Base-by-base conservation (phyloP, 2,329 filamentous ascomycete species). In the Fusarium caatingaense region DNA sequence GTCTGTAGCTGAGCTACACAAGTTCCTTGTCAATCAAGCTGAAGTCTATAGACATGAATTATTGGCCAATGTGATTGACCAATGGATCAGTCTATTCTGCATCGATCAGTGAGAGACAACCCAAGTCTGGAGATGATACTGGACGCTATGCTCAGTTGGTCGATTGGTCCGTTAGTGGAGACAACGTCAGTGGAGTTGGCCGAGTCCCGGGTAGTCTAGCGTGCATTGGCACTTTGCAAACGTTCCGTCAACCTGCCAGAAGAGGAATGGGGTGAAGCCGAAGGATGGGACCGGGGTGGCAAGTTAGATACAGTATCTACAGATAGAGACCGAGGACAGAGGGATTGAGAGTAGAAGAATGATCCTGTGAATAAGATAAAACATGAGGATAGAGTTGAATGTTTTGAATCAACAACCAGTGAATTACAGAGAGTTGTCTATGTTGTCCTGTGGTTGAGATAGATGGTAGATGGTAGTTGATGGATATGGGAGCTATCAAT, bases 191-290 rank as follows among this genome's bases (percentile, higher is more conserved):
- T 64, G 60, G 61, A 58, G 60, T 30, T 42, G 20, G 20, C 25
- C 65, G 65, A 63, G 62, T 50, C 30, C 16, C 48, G 48, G 30
- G 48, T 13, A 50, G 49, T 37, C 32, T 68, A 66, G 57, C 44
- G 44, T 51, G 63, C 54, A 66, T 66, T 66, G 55, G 64, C 55
- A 20, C 59, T 41, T 37, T 58, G 42, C 61, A 72, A 66, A 74
- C 67, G 73, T 75, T 75, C 72, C 73, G 72, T 71, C 65, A 74
- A 74, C 73, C 73, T 75, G 71, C 73, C 70, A 65, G 54, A 75
- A 68, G n/a, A 59, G 73, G 73, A 18, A 64, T 68, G 63, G 73
- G 18, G 44, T 57, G 60, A 46, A 21, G 62, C 72, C 64, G 70
- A 63, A 62, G 71, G 53, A 66, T 65, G 59, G 59, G 69, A 72